Evolutionary conservation across 2,329 filamentous ascomycete species (phyloP).

Genomic region (Trichoderma breve): DNA sequence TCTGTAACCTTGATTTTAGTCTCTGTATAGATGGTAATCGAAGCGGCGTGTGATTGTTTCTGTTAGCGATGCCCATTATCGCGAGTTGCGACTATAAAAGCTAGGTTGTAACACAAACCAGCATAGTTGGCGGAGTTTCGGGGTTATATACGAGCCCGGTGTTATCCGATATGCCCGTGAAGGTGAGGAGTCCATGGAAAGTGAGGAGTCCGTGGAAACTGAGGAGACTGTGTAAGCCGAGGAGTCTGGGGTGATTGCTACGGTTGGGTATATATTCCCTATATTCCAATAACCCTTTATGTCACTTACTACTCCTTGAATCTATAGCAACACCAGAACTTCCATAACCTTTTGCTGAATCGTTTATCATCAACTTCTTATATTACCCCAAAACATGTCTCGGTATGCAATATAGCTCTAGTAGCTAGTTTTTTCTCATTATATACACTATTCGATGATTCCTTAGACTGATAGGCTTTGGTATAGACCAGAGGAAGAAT

Average conservation of each 20-base stretch:
- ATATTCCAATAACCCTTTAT: background rate
- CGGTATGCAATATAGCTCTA: background rate
- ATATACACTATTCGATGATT: background rate
- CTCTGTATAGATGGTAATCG: background rate
- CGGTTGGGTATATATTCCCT: background rate
- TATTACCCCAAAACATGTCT: background rate
- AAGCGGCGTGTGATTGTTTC: background rate
- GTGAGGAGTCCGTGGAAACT: too few relatives aligned
- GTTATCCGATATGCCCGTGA: background rate
- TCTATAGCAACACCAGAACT: background rate
- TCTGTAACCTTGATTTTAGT: background rate
- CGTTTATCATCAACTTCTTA: background rate
- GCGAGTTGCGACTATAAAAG: background rate
- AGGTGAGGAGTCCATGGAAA: too few relatives aligned
- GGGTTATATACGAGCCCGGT: background rate
- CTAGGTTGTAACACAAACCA: background rate
- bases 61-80: background rate
- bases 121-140: background rate
- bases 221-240: background rate
- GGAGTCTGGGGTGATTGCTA: background rate
- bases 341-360: background rate
- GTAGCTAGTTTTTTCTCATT: background rate
- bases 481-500: background rate
- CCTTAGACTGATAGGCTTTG: background rate
- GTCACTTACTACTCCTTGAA: background rate